phyloP scores from a whole-genome alignment of 2,329 filamentous ascomycete genomes.

The Simplicillium sp. region DNA sequence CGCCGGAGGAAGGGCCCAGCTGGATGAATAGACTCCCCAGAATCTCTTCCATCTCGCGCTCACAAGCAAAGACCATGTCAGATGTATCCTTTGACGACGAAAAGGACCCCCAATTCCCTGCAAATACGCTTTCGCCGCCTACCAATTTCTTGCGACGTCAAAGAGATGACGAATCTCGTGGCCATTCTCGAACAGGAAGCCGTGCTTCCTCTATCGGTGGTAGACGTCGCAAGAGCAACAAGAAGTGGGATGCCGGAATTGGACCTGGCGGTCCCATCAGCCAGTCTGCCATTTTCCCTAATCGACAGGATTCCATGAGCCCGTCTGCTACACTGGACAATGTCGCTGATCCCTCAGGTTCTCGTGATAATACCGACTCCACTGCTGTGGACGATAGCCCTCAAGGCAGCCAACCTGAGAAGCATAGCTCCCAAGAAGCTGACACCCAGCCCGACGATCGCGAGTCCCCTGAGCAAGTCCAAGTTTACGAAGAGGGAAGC shows the following conservation, averaged over 20 bases:
- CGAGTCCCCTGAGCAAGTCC: constrained; percentile 27
- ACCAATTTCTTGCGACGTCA: constrained; percentile 75
- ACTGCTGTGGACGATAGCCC: constrained; percentile 22
- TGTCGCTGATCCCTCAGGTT: constrained; percentile 17
- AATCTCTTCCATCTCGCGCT: constrained; percentile 59
- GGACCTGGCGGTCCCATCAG: constrained; percentile 80
- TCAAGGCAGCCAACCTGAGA: constrained; percentile 19
- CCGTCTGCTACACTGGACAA: constrained; percentile 13
- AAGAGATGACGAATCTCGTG: constrained; percentile 57
- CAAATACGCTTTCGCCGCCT: constrained; percentile 64
- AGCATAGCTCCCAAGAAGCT: constrained; percentile 11
- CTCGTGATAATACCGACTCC: constrained; percentile 21
- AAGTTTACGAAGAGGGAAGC: constrained; percentile 74
- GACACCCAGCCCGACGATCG: constrained; percentile 11
- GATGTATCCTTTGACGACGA: constrained; percentile 59
- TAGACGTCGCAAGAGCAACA: constrained; percentile 48
- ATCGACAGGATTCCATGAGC: constrained; percentile 23
- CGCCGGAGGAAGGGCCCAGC: constrained; percentile 74
- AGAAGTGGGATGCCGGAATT: constrained; percentile 60
- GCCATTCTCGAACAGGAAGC: constrained; percentile 31
- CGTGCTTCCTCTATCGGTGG: constrained; percentile 51
- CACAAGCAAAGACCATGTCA: constrained; percentile 77
- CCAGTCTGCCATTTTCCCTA: constrained; percentile 80
- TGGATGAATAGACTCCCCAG: constrained; percentile 93
- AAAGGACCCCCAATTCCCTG: constrained; percentile 51